A percentile compares a stretch with the other conserved stretches of the same genome.
phyloP scores from a whole-genome alignment of 345 rosid genomes.

The Citrus unshiu region DNA sequence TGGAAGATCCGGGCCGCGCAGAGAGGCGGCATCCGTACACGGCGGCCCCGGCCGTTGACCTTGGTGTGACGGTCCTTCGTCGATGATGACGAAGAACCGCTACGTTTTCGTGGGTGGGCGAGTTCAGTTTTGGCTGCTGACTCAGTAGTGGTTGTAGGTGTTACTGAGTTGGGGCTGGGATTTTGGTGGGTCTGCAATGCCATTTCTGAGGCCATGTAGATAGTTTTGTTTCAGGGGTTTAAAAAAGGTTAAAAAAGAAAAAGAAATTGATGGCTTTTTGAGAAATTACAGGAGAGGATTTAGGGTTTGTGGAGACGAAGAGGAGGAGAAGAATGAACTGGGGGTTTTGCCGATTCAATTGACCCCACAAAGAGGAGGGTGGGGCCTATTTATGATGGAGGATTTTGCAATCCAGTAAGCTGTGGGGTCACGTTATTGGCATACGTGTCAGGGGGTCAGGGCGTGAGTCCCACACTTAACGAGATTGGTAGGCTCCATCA shows the following conservation, averaged over 20 bases:
- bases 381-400: background rate
- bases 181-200: slow-evolving; percentile 1
- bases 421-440: background rate
- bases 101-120: slow-evolving; percentile 22
- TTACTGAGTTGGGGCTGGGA: slow-evolving; percentile 12
- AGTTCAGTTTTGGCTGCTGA: slow-evolving; percentile 5
- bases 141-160: slow-evolving; percentile 1
- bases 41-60: slow-evolving; percentile 69
- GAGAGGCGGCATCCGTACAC: slow-evolving; percentile 67
- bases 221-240: background rate
- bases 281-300: background rate
- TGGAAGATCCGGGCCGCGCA: slow-evolving; percentile 76
- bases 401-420: background rate
- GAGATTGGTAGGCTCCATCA: background rate
- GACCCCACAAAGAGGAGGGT: slow-evolving; percentile 4
- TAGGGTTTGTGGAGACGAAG: slow-evolving; percentile 11
- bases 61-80: slow-evolving; percentile 70
- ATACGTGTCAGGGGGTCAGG: background rate
- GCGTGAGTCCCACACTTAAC: background rate
- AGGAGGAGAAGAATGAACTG: background rate
- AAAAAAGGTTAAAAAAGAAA: background rate
- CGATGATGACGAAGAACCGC: slow-evolving; percentile 6
- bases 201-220: slow-evolving; percentile 6
- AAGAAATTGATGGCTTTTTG: no score
- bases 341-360: slow-evolving; percentile 8